Evolutionary conservation across 495 filamentous ascomycete genomes (phyloP), one percentile per base, ranked within the genome.

Genomic region (Bacidia rubella): DNA sequence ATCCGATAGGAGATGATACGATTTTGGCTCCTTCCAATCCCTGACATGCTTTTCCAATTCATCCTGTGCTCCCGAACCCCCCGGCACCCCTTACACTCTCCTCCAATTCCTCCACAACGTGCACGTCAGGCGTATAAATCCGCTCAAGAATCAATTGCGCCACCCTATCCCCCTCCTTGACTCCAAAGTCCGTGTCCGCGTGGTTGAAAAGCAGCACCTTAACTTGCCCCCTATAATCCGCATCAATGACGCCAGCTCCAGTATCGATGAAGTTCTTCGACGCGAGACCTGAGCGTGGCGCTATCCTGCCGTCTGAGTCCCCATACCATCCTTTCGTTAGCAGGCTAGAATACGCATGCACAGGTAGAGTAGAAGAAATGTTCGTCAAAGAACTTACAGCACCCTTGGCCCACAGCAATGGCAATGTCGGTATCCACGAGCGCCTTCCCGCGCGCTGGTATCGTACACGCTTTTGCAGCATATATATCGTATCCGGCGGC

Each of bases 171-270:
- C 90, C 90, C 62, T 79, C 81, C 66, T 82, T 82, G 55, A 98
- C 75, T 48, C 74, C 71, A 60, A 92, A 97, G 61, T 95, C 90
- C 19, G 68, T 71, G 12, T 92, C 89, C 12, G 73, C 74, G 68
- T 93, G 83, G 73, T 98, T 98, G 63, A 96, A 95, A 38, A 98
- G 75, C 59, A 98, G 72, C 20, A 98, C 83, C 74, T 89, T 94
- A 56, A 98, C 83, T 55, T 84, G 85, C 17, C 92, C 92, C 22
- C 92, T 79, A 73, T 98, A 98, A 65, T 98, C 92, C 7, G 90
- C 87, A 70, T 98, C 92, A 63, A 98, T 95, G 49, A 98, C 92
- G 27, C 92, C 92, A 2, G 92, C 92, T 52, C 90, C 87, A 1
- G 83, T 86, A 66, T 95, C 87, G 65, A 98, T 96, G 71, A 86